These are phyloP conservation scores for Ophiosphaerella korrae DNA, from an alignment of 2,329 filamentous ascomycete genomes.

Conservation along the genomic window DNA sequence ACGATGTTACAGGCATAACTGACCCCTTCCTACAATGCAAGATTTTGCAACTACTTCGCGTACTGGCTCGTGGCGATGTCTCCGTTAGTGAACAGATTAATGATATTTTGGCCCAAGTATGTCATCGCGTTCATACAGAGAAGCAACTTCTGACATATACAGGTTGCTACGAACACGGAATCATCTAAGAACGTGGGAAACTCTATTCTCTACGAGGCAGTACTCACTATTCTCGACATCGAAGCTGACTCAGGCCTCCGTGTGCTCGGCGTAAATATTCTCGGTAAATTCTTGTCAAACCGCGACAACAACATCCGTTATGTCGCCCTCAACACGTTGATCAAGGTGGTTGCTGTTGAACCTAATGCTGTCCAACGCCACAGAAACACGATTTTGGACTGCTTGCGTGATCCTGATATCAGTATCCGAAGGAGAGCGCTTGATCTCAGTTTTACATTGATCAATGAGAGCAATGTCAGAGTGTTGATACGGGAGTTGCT, in stretches of 20 bases:
- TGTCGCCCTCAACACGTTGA: slow-evolving; percentile 93
- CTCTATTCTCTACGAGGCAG: slow-evolving; percentile 95
- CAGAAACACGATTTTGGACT: slow-evolving; percentile 96
- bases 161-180: slow-evolving; percentile 95
- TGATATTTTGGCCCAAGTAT: slow-evolving; percentile 87
- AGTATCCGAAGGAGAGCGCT: slow-evolving; percentile 95
- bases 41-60: slow-evolving; percentile 82
- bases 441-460: slow-evolving; percentile 95
- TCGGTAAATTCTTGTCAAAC: slow-evolving; percentile 98
- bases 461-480: slow-evolving; percentile 95
- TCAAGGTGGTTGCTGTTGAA: slow-evolving; percentile 97
- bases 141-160: slow-evolving; percentile 18
- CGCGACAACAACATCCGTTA: slow-evolving; percentile 99
- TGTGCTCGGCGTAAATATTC: slow-evolving; percentile 95
- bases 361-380: slow-evolving; percentile 97
- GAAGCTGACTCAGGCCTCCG: slow-evolving; percentile 94
- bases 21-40: slow-evolving; percentile 98
- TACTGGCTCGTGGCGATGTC: slow-evolving; percentile 83
- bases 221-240: slow-evolving; percentile 95
- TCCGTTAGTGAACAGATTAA: slow-evolving; percentile 96
- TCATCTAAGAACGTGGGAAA: slow-evolving; percentile 98
- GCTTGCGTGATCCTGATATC: slow-evolving; percentile 94
- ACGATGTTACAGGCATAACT: slow-evolving; percentile 97
- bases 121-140: not conserved
- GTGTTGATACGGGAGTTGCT: slow-evolving; percentile 91